A percentile compares a stretch with the other conserved stretches of the same genome.
Conservation (phyloP, 306 rosid species). For the Carpinus fangiana region DNA sequence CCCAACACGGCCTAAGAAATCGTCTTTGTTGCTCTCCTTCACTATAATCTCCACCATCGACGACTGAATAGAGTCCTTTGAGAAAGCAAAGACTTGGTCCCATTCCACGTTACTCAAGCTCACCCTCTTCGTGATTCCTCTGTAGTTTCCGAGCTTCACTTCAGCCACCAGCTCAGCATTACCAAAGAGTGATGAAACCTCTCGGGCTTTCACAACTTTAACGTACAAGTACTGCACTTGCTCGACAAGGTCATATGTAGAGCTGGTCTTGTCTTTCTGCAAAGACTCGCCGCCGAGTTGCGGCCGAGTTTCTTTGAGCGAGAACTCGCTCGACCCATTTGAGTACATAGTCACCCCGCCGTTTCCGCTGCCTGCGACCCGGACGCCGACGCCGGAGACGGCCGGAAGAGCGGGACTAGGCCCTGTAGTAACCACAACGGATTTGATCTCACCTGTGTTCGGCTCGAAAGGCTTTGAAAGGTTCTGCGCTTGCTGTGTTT, state of each 20-base stretch:
- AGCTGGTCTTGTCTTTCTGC: slow-evolving; percentile 54
- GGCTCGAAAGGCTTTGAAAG: slow-evolving; percentile 42
- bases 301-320: slow-evolving; percentile 60
- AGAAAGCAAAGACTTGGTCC: slow-evolving; percentile 62
- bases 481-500: slow-evolving; percentile 32
- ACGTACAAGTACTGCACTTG: slow-evolving; percentile 65
- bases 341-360: slow-evolving; percentile 25
- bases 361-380: slow-evolving; percentile 15
- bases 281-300: slow-evolving; percentile 58
- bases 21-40: slow-evolving; percentile 54
- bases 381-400: slow-evolving; percentile 13
- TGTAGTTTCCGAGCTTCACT: slow-evolving; percentile 64
- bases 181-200: slow-evolving; percentile 38
- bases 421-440: slow-evolving; percentile 37
- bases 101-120: slow-evolving; percentile 40
- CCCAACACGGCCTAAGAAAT: slow-evolving; percentile 52
- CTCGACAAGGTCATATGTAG: slow-evolving; percentile 64
- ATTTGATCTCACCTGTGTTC: slow-evolving; percentile 40
- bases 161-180: slow-evolving; percentile 54
- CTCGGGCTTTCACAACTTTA: slow-evolving; percentile 46
- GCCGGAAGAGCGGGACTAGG: slow-evolving; percentile 30
- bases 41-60: slow-evolving; percentile 56
- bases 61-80: slow-evolving; percentile 57
- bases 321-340: slow-evolving; percentile 45
- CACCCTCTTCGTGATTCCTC: slow-evolving; percentile 54